phyloP scores from a whole-genome alignment of 352 stramenopile species.

The Globisporangium alternatum region DNA sequence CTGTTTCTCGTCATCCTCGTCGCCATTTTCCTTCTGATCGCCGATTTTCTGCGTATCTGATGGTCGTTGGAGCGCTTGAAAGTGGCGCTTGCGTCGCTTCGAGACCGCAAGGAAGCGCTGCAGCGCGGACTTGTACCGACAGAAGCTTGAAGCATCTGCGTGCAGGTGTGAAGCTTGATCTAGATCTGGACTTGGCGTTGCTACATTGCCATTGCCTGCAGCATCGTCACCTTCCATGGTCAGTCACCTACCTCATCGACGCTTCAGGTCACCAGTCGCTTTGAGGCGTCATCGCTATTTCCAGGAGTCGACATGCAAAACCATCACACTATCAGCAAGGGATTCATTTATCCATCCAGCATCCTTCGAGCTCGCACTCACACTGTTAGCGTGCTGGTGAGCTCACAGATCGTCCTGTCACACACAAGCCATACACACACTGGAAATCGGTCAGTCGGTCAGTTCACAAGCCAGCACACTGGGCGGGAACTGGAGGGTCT shows the following conservation, averaged over 20 bases:
- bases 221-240: background rate
- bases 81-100: constrained; percentile 1
- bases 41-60: background rate
- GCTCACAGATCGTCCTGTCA: too few relatives aligned
- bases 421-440: too few relatives aligned
- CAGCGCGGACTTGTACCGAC: background rate
- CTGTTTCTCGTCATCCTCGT: background rate
- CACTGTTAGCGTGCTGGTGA: too few relatives aligned
- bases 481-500: too few relatives aligned
- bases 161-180: background rate
- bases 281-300: constrained; percentile 17
- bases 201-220: background rate
- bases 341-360: too few relatives aligned
- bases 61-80: constrained; percentile 5
- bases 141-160: background rate
- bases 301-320: background rate
- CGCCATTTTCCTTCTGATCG: constrained; percentile 5
- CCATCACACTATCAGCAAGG: too few relatives aligned
- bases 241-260: background rate
- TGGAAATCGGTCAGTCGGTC: too few relatives aligned
- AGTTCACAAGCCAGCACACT: too few relatives aligned
- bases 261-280: constrained; percentile 8
- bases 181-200: background rate
- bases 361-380: too few relatives aligned
- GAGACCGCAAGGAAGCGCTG: background rate